Base-by-base conservation (phyloP, 2,329 filamentous ascomycete species). In the Exophiala sp. region DNA sequence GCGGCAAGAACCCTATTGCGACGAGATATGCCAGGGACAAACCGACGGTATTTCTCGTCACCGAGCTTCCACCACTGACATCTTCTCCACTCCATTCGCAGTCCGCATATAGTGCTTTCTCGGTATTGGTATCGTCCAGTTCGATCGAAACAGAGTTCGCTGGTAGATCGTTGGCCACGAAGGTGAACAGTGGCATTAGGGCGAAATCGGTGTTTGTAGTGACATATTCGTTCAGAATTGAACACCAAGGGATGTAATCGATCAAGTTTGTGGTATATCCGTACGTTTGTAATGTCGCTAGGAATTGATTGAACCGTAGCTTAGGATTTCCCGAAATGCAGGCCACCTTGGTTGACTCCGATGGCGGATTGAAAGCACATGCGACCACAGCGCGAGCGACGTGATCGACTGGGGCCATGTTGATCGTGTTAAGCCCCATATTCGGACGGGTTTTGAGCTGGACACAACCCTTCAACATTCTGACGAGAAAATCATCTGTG, bases 401-500 rank as follows among this genome's bases (percentile, higher is more conserved):
- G 62, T 95, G 89, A 58, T 84, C 84, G 21, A 96, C 91, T 0
- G 92, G 91, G 0, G 96, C 88, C 69, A 86, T 84, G 74, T 96
- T 97, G 70, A 96, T 84, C 0, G 89, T 89, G 75, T 96, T 97
- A 68, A 78, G 24, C 5, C 24, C 72, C 62, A 96, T 95, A 62
- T 82, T 79, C 1, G 91, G 92, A 0, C 89, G 80, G 2, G 79
- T 78, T 2, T 75, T 75, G 2, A 96, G 77, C 71, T 97, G 91
- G 47, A 95, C 76, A 65, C 90, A 95, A 53, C 90, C 91, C 74
- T 96, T 96, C 52, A 86, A 74, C 73, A 96, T 83, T 36, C 92
- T 84, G 60, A 96, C 81, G 5, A 97, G 74, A 76, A 96, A 97
- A 71, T 96, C 92, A 66, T 97, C 92, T 1, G 85, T 91, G 69